A percentile compares a stretch with the other conserved stretches of the same genome.
phyloP scores from a whole-genome alignment of 1,284 basidiomycete species.

The Sporisorium scitamineum region DNA sequence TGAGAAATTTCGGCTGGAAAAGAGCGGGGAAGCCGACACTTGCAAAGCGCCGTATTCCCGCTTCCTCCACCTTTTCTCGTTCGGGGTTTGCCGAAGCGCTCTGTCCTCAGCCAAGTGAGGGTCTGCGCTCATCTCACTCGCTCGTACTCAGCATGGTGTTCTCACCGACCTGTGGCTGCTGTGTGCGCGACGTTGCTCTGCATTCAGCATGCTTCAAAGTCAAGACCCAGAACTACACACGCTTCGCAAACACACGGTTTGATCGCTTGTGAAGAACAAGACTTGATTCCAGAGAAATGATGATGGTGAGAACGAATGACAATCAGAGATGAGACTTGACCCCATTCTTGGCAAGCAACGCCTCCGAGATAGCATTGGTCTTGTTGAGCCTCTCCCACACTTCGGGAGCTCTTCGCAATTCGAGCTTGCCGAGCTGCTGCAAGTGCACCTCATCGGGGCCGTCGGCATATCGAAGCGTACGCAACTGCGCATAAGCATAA shows the following conservation, averaged over 20 bases:
- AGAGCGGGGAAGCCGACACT: slow-evolving; percentile 10
- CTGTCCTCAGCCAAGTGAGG: background rate
- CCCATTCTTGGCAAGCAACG: slow-evolving; percentile 48
- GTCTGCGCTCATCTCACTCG: background rate
- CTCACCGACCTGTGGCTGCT: no score
- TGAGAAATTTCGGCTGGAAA: background rate
- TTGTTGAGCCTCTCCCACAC: slow-evolving; percentile 56
- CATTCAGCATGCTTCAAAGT: background rate
- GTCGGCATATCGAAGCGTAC: slow-evolving; percentile 74
- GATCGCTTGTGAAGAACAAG: background rate
- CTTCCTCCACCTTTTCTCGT: slow-evolving; percentile 10
- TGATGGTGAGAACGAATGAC: background rate
- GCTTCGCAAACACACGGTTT: background rate
- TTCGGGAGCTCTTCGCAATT: slow-evolving; percentile 70
- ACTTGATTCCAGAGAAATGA: slow-evolving; percentile 3
- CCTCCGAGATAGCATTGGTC: slow-evolving; percentile 34
- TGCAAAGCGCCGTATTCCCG: slow-evolving; percentile 9
- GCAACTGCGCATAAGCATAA: slow-evolving; percentile 79
- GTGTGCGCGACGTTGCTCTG: no score
- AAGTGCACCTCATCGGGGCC: slow-evolving; percentile 80
- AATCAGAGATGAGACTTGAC: slow-evolving; percentile 56
- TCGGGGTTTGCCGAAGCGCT: no score
- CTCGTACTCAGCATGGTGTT: background rate
- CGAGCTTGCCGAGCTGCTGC: slow-evolving; percentile 89
- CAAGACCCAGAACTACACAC: no score